Conservation (phyloP, 2,329 filamentous ascomycete species). For the Xylariaceae sp. region DNA sequence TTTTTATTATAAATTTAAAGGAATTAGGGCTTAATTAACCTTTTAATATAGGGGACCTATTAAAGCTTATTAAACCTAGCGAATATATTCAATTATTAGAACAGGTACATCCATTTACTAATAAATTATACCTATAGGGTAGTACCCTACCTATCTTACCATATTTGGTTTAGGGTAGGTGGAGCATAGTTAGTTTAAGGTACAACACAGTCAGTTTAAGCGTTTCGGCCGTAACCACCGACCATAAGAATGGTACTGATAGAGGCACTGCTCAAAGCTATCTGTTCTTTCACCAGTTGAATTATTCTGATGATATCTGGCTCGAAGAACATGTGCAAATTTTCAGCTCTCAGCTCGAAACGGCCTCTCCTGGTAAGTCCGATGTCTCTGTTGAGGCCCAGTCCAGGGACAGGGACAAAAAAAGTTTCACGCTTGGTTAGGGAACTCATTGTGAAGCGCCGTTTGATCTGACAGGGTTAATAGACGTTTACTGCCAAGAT, state of each 20-base stretch:
- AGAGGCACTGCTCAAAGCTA: conserved; percentile 44
- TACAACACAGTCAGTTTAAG: no score
- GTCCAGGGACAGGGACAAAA: conserved; percentile 41
- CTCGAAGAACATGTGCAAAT: conserved; percentile 47
- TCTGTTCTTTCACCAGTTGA: conserved; percentile 47
- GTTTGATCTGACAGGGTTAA: conserved; percentile 37
- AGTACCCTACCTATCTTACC: no score
- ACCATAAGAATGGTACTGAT: conserved; percentile 52
- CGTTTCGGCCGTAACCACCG: no score
- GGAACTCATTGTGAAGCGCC: conserved; percentile 37
- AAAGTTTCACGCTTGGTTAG: conserved; percentile 42
- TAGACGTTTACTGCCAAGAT: neutral
- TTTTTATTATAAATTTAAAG: no score
- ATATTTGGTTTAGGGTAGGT: no score
- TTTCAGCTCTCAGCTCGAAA: conserved; percentile 42
- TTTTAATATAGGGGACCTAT: no score
- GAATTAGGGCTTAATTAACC: no score
- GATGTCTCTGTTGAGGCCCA: conserved; percentile 41
- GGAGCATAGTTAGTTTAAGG: no score
- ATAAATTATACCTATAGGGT: no score
- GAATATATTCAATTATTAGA: no score
- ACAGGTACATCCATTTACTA: no score
- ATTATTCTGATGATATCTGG: conserved; percentile 48
- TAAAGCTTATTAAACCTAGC: no score
- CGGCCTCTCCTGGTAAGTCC: conserved; percentile 41